Percentiles rank a stretch among this genome's conserved stretches.
Evolutionary conservation across 2,329 filamentous ascomycete species (phyloP).

Genomic region (Neoascochyta sp.): DNA sequence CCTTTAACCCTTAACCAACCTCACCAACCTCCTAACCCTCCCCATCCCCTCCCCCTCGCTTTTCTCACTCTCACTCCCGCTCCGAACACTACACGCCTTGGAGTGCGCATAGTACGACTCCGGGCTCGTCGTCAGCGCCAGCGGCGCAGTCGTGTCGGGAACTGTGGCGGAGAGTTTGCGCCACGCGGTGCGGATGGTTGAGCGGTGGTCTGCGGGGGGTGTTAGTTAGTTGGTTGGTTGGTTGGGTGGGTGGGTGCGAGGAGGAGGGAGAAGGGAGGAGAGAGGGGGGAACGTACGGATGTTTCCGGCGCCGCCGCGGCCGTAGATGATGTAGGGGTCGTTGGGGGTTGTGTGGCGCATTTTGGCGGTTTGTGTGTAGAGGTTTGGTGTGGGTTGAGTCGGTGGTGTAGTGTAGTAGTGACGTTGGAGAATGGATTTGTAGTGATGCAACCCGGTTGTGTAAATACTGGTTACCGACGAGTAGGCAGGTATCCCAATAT

Average conservation of each 20-base stretch:
- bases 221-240: not conserved
- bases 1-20: too few species aligned
- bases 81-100: too few species aligned
- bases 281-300: constrained; percentile 4
- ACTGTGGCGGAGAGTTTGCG: constrained; percentile 7
- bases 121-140: constrained; percentile 3
- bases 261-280: too few species aligned
- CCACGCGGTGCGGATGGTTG: constrained; percentile 9
- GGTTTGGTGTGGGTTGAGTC: not conserved
- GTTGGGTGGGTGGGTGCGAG: too few species aligned
- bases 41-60: too few species aligned
- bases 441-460: too few species aligned
- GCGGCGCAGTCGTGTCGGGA: constrained; percentile 4
- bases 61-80: too few species aligned
- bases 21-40: too few species aligned
- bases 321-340: constrained; percentile 11
- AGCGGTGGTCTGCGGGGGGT: constrained; percentile 5
- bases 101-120: constrained; percentile 9
- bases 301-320: constrained; percentile 9
- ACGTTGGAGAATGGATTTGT: too few species aligned
- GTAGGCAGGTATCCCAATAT: too few species aligned
- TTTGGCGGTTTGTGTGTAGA: too few species aligned
- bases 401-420: not conserved
- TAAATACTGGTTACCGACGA: too few species aligned
- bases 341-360: constrained; percentile 8